Conservation (phyloP, 352 stramenopile species). For the Globisporangium nodosum region DNA sequence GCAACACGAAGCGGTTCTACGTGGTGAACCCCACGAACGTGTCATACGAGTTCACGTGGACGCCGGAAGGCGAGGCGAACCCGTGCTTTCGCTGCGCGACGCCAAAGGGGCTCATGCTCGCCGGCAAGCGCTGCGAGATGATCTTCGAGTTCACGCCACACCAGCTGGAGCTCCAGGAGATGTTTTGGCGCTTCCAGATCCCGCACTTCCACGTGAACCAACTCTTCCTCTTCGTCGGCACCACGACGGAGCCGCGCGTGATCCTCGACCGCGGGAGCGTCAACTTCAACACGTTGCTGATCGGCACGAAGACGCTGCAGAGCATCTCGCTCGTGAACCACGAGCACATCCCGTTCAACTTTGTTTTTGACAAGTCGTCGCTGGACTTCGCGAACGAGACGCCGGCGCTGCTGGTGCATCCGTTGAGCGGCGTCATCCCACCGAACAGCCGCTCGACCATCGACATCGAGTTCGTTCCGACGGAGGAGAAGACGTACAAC, state of each 20-base stretch:
- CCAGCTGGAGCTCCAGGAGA: slow-evolving; percentile 85
- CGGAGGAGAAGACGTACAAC: slow-evolving; percentile 90
- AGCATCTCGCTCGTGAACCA: slow-evolving; percentile 89
- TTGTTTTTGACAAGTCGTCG: slow-evolving; percentile 90
- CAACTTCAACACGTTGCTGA: slow-evolving; percentile 91
- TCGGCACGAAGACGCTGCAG: slow-evolving; percentile 83
- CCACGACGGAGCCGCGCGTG: slow-evolving; percentile 88
- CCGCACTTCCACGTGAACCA: slow-evolving; percentile 86
- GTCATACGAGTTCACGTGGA: slow-evolving; percentile 93
- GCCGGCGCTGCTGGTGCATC: slow-evolving; percentile 77
- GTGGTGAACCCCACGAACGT: slow-evolving; percentile 93
- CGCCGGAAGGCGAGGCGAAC: slow-evolving; percentile 60
- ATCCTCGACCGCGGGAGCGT: slow-evolving; percentile 82
- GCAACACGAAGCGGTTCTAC: slow-evolving; percentile 91
- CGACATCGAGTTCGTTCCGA: slow-evolving; percentile 88
- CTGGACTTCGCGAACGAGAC: slow-evolving; percentile 76
- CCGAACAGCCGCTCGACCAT: slow-evolving; percentile 79
- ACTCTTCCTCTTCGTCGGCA: slow-evolving; percentile 90
- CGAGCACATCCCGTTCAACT: slow-evolving; percentile 92
- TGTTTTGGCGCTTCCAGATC: slow-evolving; percentile 91
- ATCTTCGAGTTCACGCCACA: slow-evolving; percentile 95
- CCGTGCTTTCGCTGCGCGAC: slow-evolving; percentile 89
- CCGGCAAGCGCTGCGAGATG: slow-evolving; percentile 92
- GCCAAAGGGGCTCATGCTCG: slow-evolving; percentile 87
- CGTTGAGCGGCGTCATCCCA: slow-evolving; percentile 87